These are phyloP conservation scores for Sclerotinia trifoliorum DNA, from an alignment of 2,329 filamentous ascomycete species.

Conservation along the genomic window DNA sequence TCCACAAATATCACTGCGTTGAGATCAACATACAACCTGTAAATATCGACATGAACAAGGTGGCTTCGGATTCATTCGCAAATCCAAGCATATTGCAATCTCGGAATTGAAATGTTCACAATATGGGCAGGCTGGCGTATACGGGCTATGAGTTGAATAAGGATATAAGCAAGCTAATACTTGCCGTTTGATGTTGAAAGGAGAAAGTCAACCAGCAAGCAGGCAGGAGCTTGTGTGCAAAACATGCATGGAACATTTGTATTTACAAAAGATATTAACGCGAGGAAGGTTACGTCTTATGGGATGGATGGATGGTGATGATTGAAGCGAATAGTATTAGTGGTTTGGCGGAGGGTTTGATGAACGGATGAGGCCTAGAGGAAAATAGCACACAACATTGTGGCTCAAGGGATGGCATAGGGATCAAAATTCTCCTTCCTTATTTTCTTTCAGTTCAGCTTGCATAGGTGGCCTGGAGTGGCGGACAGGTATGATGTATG, in stretches of 20 bases:
- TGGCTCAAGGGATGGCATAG: conserved; percentile 17
- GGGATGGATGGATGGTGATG: conserved; percentile 10
- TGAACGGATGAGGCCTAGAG: background rate
- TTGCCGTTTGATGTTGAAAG: conserved; percentile 10
- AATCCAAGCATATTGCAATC: conserved; percentile 16
- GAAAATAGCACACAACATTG: conserved; percentile 19
- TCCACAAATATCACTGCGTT: conserved; percentile 33
- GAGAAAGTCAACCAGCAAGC: conserved; percentile 9
- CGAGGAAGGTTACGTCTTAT: conserved; percentile 11
- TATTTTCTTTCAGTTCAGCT: conserved; percentile 9
- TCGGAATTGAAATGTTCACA: background rate
- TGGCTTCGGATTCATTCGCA: conserved; percentile 1
- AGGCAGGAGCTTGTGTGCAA: conserved; percentile 13
- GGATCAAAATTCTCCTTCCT: conserved; percentile 4
- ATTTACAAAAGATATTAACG: conserved; percentile 16
- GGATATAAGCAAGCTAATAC: conserved; percentile 3
- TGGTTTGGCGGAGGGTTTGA: background rate
- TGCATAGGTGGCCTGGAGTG: conserved; percentile 1
- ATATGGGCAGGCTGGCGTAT: conserved; percentile 2
- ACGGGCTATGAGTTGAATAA: background rate
- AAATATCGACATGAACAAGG: conserved; percentile 29
- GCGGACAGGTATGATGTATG: conserved; percentile 2
- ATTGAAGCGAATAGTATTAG: conserved; percentile 5
- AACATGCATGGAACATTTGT: conserved; percentile 18
- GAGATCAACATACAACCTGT: conserved; percentile 39